Evolutionary conservation across 805 yeast species (phyloP), one percentile per base, ranked within the genome.

Genomic region (Candida ponderosae): DNA sequence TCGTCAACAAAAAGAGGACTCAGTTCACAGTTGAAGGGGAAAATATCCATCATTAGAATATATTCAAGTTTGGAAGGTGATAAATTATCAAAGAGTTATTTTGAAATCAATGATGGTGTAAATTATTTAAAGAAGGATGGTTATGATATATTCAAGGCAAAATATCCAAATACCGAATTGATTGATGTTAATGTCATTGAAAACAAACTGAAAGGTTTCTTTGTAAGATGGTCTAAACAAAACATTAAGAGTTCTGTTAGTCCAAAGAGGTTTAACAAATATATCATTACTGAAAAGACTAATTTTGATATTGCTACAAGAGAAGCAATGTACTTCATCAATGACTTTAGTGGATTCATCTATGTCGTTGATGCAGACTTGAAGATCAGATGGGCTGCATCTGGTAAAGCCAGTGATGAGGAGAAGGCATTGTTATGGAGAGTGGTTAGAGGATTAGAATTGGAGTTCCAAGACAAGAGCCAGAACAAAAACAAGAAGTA

Each of bases 371-470:
- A 93, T 53, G 66, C 66, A 14, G 65, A 76, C 13, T 80, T 81
- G 36, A 79, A 73, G 49, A 81, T 93, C 37, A 68, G 97, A 48
- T 90, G 97, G 97, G 88, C 87, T 18, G 84, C 87, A 4, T 76
- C 94, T 47, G 98, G 97, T 2, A 74, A 71, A 29, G 81, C 95
- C 2, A 68, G 69, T 14, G 76, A 70, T n/a, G 70, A 71, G 26
- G 98, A 93, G 47, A 61, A 65, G 34, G 64, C 65, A 15, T 62
- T 74, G 14, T 57, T 85, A 39, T 81, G 88, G 84, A 76, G 74
- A 47, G 71, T 80, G 27, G 79, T 82, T 1, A 62, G 62, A 20
- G 82, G 83, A 1, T 51, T 84, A 21, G 71, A 70, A 42, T 69
- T 59, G 40, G 89, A 80, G 45, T 42, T 40, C 29, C 42, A 38